A percentile compares a stretch with the other conserved stretches of the same genome.
Conservation (phyloP, 2,329 filamentous ascomycete genomes). For the Tothia fuscella region DNA sequence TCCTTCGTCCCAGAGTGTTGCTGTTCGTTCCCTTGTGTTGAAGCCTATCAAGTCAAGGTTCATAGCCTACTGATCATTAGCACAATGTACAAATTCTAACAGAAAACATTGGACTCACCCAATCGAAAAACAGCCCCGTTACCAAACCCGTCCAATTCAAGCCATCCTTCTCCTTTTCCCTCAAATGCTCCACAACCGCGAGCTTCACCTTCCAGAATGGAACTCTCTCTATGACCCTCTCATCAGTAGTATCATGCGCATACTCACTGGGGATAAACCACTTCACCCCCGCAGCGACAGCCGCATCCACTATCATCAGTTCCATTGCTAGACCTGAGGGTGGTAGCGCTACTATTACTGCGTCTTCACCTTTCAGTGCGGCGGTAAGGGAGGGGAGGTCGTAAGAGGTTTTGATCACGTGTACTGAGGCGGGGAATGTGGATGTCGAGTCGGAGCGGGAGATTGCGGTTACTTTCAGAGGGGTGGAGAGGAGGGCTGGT, state of each 20-base stretch:
- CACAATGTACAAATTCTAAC: no score
- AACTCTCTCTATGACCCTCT: no score
- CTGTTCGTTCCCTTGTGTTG: background rate
- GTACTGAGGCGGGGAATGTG: conserved; percentile 1
- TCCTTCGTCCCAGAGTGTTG: background rate
- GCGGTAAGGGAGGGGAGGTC: conserved; percentile 2
- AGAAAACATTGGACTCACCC: no score
- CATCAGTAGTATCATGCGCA: no score
- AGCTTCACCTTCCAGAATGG: background rate
- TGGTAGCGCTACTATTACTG: conserved; percentile 13
- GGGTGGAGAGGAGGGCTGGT: conserved; percentile 10
- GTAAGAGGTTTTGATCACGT: conserved; percentile 8
- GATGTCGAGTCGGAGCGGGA: conserved; percentile 4
- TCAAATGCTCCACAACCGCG: background rate
- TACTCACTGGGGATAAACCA: conserved; percentile 12
- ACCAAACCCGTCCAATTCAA: conserved; percentile 51
- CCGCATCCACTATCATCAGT: conserved; percentile 12
- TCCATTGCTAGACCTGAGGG: conserved; percentile 11
- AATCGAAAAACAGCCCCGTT: conserved; percentile 50
- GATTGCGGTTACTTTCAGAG: conserved; percentile 7
- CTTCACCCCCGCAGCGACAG: conserved; percentile 13
- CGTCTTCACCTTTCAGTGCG: conserved; percentile 14
- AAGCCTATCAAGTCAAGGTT: no score
- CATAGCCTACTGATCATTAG: no score
- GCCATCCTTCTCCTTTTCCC: conserved; percentile 15